Percentiles rank a stretch among this genome's conserved stretches.
These are phyloP conservation scores for Bacterosira constricta DNA, from an alignment of 108 stramenopile species.

Conservation along the genomic window DNA sequence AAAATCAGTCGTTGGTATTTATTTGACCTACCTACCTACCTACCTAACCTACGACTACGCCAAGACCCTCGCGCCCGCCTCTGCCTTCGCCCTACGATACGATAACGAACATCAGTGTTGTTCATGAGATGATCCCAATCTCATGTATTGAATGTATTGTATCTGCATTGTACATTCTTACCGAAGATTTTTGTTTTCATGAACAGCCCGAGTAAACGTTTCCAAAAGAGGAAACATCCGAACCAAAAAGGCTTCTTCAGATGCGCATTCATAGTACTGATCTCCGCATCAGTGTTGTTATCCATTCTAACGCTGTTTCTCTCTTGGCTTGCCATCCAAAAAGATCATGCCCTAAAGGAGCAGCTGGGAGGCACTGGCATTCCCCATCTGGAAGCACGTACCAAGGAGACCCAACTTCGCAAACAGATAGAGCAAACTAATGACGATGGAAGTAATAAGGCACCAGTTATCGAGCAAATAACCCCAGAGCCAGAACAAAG, in stretches of 20 bases:
- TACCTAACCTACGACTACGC: no score
- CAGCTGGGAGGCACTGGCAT: neutral
- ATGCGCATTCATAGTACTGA: neutral
- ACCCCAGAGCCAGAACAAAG: neutral
- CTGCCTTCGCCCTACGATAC: no score
- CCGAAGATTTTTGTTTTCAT: no score
- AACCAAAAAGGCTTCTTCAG: neutral
- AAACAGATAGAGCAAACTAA: neutral
- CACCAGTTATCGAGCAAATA: neutral
- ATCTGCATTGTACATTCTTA: no score
- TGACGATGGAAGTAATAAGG: neutral
- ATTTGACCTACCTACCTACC: no score
- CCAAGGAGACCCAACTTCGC: neutral
- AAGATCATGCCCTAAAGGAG: no score
- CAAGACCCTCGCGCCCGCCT: no score
- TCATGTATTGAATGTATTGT: no score
- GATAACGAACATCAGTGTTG: no score
- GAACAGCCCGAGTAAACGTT: neutral
- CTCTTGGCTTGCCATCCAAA: constrained; percentile 1
- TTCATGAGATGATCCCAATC: no score
- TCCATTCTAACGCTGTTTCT: neutral
- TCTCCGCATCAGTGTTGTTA: neutral
- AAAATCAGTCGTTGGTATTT: no score
- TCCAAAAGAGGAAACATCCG: neutral
- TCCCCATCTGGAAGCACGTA: neutral